Evolutionary conservation across 176 grass and related monocot genomes (phyloP).

Genomic region (Avena insularis): DNA sequence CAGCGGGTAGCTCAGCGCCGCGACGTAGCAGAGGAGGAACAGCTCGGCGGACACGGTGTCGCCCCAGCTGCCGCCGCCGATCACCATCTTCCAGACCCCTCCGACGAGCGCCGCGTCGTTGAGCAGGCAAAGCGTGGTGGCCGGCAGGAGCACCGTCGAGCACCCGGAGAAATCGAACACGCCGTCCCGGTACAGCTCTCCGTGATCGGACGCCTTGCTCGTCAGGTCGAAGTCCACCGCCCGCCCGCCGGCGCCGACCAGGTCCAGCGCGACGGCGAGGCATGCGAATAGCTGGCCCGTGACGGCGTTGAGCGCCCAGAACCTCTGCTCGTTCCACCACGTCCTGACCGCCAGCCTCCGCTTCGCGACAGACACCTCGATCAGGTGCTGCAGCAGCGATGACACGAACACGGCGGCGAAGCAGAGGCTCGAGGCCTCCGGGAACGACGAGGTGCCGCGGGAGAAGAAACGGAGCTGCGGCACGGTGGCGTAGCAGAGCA

Average conservation of each 20-base stretch:
- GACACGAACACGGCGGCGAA: constrained; percentile 44
- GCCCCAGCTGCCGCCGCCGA: background rate
- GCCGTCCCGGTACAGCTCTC: constrained; percentile 45
- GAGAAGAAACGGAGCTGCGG: constrained; percentile 58
- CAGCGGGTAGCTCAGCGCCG: constrained; percentile 52
- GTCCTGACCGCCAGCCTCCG: background rate
- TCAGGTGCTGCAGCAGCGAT: constrained; percentile 47
- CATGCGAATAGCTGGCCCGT: constrained; percentile 59
- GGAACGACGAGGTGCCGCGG: constrained; percentile 30
- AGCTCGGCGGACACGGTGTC: background rate
- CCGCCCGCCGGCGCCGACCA: background rate
- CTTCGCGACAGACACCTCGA: constrained; percentile 43
- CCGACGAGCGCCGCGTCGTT: constrained; percentile 44
- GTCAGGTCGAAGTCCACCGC: constrained; percentile 57
- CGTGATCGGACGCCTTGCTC: constrained; percentile 42
- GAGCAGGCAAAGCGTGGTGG: constrained; percentile 61
- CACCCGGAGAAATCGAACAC: constrained; percentile 62
- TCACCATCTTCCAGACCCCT: constrained; percentile 46
- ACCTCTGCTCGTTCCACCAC: constrained; percentile 65
- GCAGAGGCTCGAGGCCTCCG: constrained; percentile 23
- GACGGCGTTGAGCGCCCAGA: constrained; percentile 58
- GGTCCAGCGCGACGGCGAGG: constrained; percentile 33
- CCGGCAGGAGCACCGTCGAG: constrained; percentile 60
- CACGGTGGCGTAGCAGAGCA: constrained; percentile 57
- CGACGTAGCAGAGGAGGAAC: constrained; percentile 51